These are phyloP conservation scores for Tieghemostelium lacteum DNA, from an alignment of 78 protist species.

Conservation along the genomic window DNA sequence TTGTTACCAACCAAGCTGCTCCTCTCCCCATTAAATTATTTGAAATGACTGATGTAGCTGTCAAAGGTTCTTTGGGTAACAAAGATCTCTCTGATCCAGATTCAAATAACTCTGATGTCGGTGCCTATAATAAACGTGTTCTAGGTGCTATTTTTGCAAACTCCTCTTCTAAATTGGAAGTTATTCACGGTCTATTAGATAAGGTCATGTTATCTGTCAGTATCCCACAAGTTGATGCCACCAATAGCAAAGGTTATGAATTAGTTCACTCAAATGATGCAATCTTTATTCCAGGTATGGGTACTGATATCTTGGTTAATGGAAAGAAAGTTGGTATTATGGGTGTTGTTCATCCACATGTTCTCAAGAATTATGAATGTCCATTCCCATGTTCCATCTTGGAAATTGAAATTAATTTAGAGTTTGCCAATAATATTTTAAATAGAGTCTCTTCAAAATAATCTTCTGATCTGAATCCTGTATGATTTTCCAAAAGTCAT, in stretches of 20 bases:
- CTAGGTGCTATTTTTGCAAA: conserved; percentile 80
- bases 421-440: conserved; percentile 43
- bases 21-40: conserved; percentile 93
- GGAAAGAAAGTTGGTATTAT: conserved; percentile 87
- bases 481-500: no score
- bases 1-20: conserved; percentile 71
- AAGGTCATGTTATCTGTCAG: conserved; percentile 73
- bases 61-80: conserved; percentile 87
- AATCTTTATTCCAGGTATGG: conserved; percentile 87
- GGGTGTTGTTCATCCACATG: conserved; percentile 94
- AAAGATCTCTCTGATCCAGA: conserved; percentile 48
- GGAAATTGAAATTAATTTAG: conserved; percentile 74
- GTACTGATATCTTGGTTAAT: conserved; percentile 59
- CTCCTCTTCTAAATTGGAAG: conserved; percentile 83
- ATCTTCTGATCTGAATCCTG: no score
- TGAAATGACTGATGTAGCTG: conserved; percentile 93
- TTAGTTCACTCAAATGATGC: conserved; percentile 45
- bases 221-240: conserved; percentile 3
- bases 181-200: conserved; percentile 91
- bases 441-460: no score
- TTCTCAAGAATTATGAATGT: conserved; percentile 78
- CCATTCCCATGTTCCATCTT: conserved; percentile 76
- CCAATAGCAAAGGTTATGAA: conserved; percentile 31
- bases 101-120: conserved; percentile 80
- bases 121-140: conserved; percentile 90